Evolutionary conservation across 306 rosid genomes (phyloP).

Genomic region (Castanopsis chinensis): DNA sequence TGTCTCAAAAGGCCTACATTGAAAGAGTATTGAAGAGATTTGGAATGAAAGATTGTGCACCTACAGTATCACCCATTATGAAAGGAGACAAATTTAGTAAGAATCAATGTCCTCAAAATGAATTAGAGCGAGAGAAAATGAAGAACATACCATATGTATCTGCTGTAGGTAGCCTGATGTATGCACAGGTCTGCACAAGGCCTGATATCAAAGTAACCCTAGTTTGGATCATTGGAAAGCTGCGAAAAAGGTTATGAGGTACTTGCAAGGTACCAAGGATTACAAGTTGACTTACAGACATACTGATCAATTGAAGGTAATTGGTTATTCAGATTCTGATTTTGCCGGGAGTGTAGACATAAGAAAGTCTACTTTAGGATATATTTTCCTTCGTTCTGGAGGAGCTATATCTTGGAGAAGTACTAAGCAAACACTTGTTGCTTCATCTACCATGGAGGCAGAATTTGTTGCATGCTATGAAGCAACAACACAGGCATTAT

Average conservation of each 20-base stretch:
- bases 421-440: not conserved
- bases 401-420: constrained; percentile 1
- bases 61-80: not conserved
- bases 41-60: too few species aligned
- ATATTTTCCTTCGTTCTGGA: not conserved
- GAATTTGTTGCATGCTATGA: constrained; percentile 1
- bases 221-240: constrained; percentile 6
- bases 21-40: too few species aligned
- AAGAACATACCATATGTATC: not conserved
- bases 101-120: not conserved
- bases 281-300: not conserved
- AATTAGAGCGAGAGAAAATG: not conserved
- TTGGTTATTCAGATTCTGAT: too few species aligned
- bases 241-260: not conserved
- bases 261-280: not conserved
- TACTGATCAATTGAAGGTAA: not conserved
- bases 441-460: not conserved
- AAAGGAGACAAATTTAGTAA: not conserved
- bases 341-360: too few species aligned
- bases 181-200: not conserved
- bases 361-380: too few species aligned
- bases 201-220: not conserved
- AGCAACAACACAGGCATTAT: not conserved
- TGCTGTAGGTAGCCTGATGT: not conserved
- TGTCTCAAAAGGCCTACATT: not conserved